Conservation (phyloP, 768 basidiomycete genomes). For the Galerina marginata region DNA sequence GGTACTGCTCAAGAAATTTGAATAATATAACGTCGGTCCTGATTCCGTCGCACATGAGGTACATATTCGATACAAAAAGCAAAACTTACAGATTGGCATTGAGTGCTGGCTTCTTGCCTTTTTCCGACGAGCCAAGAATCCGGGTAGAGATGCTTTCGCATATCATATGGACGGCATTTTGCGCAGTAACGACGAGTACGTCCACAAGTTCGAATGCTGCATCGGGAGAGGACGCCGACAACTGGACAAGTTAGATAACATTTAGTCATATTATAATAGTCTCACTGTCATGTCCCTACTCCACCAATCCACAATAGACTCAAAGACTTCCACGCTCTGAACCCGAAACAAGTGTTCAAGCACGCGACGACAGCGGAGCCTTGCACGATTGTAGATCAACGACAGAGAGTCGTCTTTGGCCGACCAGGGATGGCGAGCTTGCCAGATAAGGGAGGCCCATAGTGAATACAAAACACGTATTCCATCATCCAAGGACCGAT, state of each 20-base stretch:
- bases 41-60: slow-evolving; percentile 5
- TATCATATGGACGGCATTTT: slow-evolving; percentile 85
- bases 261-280: slow-evolving; percentile 1
- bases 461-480: slow-evolving; percentile 78
- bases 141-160: slow-evolving; percentile 82
- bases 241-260: slow-evolving; percentile 30
- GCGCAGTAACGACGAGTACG: slow-evolving; percentile 81
- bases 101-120: slow-evolving; percentile 60
- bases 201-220: slow-evolving; percentile 85
- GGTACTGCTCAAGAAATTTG: slow-evolving; percentile 87
- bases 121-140: slow-evolving; percentile 59
- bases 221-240: slow-evolving; percentile 44
- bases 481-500: slow-evolving; percentile 79
- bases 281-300: slow-evolving; percentile 57
- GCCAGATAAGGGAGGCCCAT: slow-evolving; percentile 70
- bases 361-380: slow-evolving; percentile 74
- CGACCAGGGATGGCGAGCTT: slow-evolving; percentile 46
- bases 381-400: slow-evolving; percentile 68
- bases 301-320: slow-evolving; percentile 87
- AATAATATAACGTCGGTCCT: slow-evolving; percentile 80
- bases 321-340: slow-evolving; percentile 81
- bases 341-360: slow-evolving; percentile 87
- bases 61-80: neutral
- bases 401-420: slow-evolving; percentile 72
- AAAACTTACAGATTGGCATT: slow-evolving; percentile 70